Conservation (phyloP, 225 moss, liverwort and hornwort species). For the Physcomitrium patens region DNA sequence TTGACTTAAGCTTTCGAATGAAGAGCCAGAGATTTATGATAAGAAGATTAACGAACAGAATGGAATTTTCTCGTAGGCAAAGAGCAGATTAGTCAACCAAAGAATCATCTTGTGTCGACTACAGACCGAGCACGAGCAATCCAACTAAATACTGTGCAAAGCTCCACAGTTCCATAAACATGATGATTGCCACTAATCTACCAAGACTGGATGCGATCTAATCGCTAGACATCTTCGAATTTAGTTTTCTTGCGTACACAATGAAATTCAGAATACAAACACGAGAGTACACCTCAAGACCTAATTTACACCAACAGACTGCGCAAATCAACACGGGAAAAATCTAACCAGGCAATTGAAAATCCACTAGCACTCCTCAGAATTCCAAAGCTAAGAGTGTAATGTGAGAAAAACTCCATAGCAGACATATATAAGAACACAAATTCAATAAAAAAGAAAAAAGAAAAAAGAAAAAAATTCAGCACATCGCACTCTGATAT, state of each 20-base stretch:
- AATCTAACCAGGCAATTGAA: neutral
- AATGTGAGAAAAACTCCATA: slow-evolving; percentile 3
- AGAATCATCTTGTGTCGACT: neutral
- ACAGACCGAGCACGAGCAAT: neutral
- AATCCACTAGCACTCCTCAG: neutral
- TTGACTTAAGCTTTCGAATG: neutral
- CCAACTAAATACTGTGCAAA: neutral
- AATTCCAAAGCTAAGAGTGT: neutral
- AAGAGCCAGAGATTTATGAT: neutral
- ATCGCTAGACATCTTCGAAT: neutral
- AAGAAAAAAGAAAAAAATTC: too few species aligned
- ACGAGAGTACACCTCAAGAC: neutral
- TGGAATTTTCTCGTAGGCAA: neutral
- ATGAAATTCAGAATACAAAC: neutral
- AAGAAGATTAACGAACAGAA: neutral
- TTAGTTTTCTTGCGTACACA: neutral
- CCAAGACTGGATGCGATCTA: neutral
- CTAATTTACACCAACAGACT: slow-evolving; percentile 4
- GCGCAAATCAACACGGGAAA: neutral
- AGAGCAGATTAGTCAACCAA: neutral
- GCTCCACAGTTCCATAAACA: neutral
- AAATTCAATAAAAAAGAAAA: neutral
- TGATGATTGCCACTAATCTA: slow-evolving; percentile 8
- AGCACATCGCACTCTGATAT: neutral
- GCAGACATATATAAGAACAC: neutral